phyloP scores from a whole-genome alignment of 192 early-diverging fungal species.

The Backusella westeae region DNA sequence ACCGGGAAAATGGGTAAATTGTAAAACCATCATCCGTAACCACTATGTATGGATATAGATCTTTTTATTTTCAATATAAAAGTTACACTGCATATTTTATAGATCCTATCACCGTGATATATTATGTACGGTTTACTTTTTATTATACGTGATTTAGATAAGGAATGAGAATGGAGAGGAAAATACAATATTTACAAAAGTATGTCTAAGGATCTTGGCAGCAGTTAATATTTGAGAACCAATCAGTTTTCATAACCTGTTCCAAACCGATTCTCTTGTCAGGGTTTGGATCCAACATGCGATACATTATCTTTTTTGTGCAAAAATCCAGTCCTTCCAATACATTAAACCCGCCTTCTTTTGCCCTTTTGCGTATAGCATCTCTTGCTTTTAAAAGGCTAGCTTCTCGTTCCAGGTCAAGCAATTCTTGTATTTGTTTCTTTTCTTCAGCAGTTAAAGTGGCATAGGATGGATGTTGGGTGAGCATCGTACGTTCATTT shows the following conservation, averaged over 20 bases:
- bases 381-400: slow-evolving; percentile 25
- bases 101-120: neutral
- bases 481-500: neutral
- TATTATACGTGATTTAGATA: neutral
- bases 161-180: neutral
- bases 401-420: slow-evolving; percentile 31
- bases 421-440: slow-evolving; percentile 33
- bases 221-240: slow-evolving; percentile 18
- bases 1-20: neutral
- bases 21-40: neutral
- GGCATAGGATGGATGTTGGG: neutral
- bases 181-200: neutral
- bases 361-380: slow-evolving; percentile 21
- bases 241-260: slow-evolving; percentile 24
- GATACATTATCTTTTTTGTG: slow-evolving; percentile 33
- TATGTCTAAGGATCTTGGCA: slow-evolving; percentile 19
- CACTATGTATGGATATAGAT: neutral
- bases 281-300: slow-evolving; percentile 33
- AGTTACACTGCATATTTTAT: neutral
- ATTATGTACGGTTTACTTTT: neutral
- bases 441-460: slow-evolving; percentile 2
- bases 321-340: slow-evolving; percentile 28
- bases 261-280: slow-evolving; percentile 14
- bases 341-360: slow-evolving; percentile 30
- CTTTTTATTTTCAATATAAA: neutral